Conservation (phyloP, 2,329 filamentous ascomycete species). For the Canariomyces notabilis region DNA sequence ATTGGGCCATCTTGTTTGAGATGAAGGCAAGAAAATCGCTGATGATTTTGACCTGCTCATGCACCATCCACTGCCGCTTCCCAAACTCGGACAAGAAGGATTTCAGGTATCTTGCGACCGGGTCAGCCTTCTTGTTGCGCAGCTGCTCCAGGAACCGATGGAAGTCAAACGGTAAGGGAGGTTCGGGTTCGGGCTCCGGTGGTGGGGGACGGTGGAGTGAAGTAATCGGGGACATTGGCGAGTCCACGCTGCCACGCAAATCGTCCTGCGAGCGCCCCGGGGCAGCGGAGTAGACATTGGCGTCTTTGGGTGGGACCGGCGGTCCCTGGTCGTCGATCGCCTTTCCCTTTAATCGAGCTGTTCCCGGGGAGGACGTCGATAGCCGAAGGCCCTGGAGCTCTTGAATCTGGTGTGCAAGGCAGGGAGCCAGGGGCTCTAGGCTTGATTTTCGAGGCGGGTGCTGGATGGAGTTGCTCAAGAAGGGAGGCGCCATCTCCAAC, state of each 20-base stretch:
- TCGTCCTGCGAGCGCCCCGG: conserved; percentile 37
- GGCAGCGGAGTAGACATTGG: conserved; percentile 39
- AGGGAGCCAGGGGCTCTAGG: conserved; percentile 63
- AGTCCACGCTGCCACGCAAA: conserved; percentile 29
- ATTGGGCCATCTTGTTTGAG: conserved; percentile 94
- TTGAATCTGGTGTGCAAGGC: conserved; percentile 44
- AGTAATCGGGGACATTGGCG: conserved; percentile 43
- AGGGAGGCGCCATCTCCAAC: conserved; percentile 74
- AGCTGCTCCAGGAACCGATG: conserved; percentile 95
- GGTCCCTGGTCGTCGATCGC: conserved; percentile 45
- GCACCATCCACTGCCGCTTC: conserved; percentile 99
- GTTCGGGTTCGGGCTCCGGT: conserved; percentile 72
- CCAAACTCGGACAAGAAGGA: conserved; percentile 93
- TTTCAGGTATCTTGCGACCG: conserved; percentile 89
- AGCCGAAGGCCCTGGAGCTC: conserved; percentile 42
- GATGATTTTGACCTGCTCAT: conserved; percentile 99
- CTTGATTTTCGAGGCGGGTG: conserved; percentile 85
- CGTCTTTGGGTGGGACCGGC: conserved; percentile 57
- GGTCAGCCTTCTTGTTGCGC: conserved; percentile 94
- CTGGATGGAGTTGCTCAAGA: conserved; percentile 59
- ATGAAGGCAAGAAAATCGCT: conserved; percentile 95
- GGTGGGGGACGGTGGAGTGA: conserved; percentile 60
- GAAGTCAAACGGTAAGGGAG: conserved; percentile 88
- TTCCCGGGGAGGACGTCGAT: conserved; percentile 36
- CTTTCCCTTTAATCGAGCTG: conserved; percentile 34